Evolutionary conservation across 2,329 filamentous ascomycete species (phyloP), one percentile per base, ranked within the genome.

Genomic region (Ophiocordyceps sinensis): DNA sequence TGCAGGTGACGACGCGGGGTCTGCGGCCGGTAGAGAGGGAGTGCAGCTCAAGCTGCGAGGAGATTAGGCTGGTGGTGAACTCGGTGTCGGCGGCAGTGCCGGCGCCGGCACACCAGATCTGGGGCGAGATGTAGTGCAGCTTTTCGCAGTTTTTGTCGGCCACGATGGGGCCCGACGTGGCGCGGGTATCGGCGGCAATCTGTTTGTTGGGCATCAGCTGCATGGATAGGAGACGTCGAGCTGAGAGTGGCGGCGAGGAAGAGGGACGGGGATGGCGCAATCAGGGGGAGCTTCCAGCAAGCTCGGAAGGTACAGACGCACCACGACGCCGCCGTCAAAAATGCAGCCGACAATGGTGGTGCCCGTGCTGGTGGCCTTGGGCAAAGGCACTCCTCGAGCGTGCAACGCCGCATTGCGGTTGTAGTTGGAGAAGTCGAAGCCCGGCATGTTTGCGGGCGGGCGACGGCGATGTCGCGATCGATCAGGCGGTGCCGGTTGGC

Each of bases 71-170:
- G 45, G 91, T 98, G 53, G 91, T 98, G 73, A 98, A 98, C 70
- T 98, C 91, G 51, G 89, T 96, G 65, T 98, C 91, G 55, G 91
- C 91, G 47, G 91, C 91, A 40, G 91, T 98, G 64, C 93, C 91
- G 52, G 91, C 93, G 53, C 91, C 91, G 10, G 91, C 91, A 67
- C 91, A 98, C 91, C 91, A 98, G 66, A 98, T 98, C 65, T 95
- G 87, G 45, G 91, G 89, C 36, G 91, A 75, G 63, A 98, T 98
- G 73, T 93, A 98, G 71, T 98, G 91, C 49, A 98, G 80, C 72
- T 98, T 98, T 70, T 98, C 89, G 72, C 91, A 96, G 76, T 98
- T 98, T 85, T 98, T 98, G 77, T 98, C 91, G 65, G 93, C 93
- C 53, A 98, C 91, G 66, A 98, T 98, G 51, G 91, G 88, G 30